Conservation (phyloP, 176 grass and related monocot species). For the Avena sativa region DNA sequence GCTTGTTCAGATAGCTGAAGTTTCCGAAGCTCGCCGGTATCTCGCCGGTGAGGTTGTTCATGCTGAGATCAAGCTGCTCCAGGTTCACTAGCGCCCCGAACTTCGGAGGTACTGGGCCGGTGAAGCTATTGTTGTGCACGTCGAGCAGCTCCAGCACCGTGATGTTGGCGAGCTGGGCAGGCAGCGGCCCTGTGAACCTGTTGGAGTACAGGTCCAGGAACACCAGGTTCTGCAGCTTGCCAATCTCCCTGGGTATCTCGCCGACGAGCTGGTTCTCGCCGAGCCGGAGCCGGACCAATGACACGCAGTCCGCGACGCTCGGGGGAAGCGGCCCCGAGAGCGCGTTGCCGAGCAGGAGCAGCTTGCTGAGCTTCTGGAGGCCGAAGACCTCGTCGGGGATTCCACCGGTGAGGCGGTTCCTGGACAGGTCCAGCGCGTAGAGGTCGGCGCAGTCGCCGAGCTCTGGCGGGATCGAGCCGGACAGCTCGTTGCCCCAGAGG, state of each 20-base stretch:
- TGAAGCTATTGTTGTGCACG: slow-evolving; percentile 84
- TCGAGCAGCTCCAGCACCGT: slow-evolving; percentile 91
- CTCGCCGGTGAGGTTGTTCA: slow-evolving; percentile 70
- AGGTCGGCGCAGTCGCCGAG: slow-evolving; percentile 80
- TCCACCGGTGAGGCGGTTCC: slow-evolving; percentile 64
- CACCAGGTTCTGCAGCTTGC: slow-evolving; percentile 87
- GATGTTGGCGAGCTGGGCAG: slow-evolving; percentile 78
- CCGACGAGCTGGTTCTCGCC: slow-evolving; percentile 84
- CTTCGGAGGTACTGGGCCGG: slow-evolving; percentile 54
- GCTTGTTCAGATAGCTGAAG: slow-evolving; percentile 96
- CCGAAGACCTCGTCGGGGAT: slow-evolving; percentile 85
- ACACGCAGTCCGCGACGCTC: slow-evolving; percentile 75
- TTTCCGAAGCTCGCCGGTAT: slow-evolving; percentile 84
- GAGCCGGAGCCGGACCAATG: slow-evolving; percentile 78
- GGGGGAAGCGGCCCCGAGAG: slow-evolving; percentile 65
- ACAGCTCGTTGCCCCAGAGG: slow-evolving; percentile 81
- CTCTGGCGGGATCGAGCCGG: slow-evolving; percentile 60
- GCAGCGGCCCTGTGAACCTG: slow-evolving; percentile 60
- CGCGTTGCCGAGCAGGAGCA: slow-evolving; percentile 77
- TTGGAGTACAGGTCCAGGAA: slow-evolving; percentile 92
- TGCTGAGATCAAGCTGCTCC: slow-evolving; percentile 91
- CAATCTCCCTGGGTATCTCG: slow-evolving; percentile 74
- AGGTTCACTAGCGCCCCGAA: slow-evolving; percentile 86
- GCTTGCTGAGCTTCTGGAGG: slow-evolving; percentile 90
- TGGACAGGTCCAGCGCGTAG: slow-evolving; percentile 82